Percentiles rank a stretch among this genome's conserved stretches.
Conservation (phyloP, 2,329 filamentous ascomycete species). For the Teratosphaeriaceae sp. region DNA sequence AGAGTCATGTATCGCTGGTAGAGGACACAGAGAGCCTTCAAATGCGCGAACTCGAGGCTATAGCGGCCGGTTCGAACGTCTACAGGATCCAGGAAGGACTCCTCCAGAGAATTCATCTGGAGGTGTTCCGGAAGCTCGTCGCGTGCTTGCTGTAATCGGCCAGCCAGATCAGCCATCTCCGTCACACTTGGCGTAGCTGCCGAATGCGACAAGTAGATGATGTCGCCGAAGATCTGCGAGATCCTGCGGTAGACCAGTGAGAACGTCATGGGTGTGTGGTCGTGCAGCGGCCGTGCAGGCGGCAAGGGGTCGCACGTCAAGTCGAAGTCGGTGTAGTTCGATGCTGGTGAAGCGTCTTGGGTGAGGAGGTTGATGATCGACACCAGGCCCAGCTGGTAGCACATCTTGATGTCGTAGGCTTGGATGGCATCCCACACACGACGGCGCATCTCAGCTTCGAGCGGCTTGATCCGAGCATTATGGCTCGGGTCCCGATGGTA, state of each 20-base stretch:
- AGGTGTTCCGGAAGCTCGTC: conserved; percentile 1
- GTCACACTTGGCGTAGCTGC: neutral
- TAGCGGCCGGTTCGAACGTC: conserved; percentile 2
- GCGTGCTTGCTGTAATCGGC: neutral
- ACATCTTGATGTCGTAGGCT: conserved; percentile 5
- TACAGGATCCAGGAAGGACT: conserved; percentile 2
- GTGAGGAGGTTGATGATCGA: neutral
- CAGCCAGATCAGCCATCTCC: neutral
- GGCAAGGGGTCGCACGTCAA: neutral
- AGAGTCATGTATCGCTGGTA: conserved; percentile 3
- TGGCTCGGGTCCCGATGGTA: conserved; percentile 1
- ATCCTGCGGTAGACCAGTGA: neutral
- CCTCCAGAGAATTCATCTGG: neutral
- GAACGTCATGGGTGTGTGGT: neutral
- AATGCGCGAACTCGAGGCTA: neutral
- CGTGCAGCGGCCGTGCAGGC: conserved; percentile 1
- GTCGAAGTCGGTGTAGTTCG: conserved; percentile 1
- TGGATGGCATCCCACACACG: neutral
- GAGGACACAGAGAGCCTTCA: conserved; percentile 2
- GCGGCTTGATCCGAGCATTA: neutral
- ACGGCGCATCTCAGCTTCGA: conserved; percentile 1
- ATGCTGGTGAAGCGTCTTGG: neutral
- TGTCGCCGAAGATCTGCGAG: conserved; percentile 1
- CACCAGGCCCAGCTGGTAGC: conserved; percentile 3
- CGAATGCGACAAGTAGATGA: conserved; percentile 2